Conservation (phyloP, 1,284 basidiomycete species). For the Irpex lacteus region DNA sequence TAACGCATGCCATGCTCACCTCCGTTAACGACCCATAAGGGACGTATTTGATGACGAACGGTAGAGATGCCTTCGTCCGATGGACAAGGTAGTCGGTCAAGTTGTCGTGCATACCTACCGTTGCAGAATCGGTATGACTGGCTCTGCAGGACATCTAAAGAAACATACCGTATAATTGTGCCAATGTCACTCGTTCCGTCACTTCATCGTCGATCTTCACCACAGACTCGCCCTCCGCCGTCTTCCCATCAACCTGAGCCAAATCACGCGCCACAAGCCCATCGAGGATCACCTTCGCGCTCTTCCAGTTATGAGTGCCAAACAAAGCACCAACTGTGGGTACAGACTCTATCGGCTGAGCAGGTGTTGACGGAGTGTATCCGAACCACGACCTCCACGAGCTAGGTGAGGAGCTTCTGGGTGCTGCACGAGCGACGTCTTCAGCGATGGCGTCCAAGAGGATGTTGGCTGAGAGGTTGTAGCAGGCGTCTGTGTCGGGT, state of each 20-base stretch:
- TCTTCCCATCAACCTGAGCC: constrained; percentile 32
- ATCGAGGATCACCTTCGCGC: constrained; percentile 58
- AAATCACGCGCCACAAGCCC: constrained; percentile 60
- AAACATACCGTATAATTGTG: constrained; percentile 78
- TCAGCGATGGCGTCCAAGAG: constrained; percentile 60
- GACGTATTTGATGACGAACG: constrained; percentile 81
- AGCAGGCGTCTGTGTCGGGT: constrained; percentile 78
- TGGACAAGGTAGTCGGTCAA: constrained; percentile 70
- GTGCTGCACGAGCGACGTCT: constrained; percentile 30
- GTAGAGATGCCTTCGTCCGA: constrained; percentile 53
- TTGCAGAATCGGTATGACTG: background rate
- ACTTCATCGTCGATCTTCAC: constrained; percentile 49
- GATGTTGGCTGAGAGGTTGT: constrained; percentile 64
- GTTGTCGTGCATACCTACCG: constrained; percentile 80
- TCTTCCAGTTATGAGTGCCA: constrained; percentile 83
- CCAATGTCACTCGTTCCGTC: constrained; percentile 70
- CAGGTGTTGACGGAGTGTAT: background rate
- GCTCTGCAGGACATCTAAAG: background rate
- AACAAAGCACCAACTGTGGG: constrained; percentile 73
- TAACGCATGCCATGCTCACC: constrained; percentile 20
- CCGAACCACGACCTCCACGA: constrained; percentile 5
- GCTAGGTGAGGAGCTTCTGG: background rate
- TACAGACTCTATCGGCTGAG: constrained; percentile 12
- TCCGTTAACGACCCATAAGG: constrained; percentile 83
- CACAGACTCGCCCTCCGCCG: constrained; percentile 28